Evolutionary conservation across 2,329 filamentous ascomycete species (phyloP).

Genomic region (Scytalidium lignicola): DNA sequence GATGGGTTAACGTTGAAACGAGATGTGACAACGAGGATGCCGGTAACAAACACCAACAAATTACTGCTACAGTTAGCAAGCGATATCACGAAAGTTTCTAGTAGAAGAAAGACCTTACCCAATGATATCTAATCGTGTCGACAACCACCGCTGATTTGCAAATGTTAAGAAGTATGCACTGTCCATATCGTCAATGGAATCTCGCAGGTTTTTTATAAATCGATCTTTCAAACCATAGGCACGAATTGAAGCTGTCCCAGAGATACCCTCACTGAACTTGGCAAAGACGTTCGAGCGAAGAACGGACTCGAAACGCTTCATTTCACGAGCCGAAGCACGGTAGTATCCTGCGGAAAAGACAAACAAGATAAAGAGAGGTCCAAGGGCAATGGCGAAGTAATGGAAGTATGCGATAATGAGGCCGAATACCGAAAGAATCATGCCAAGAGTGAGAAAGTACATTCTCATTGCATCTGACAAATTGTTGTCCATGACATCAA

Average conservation of each 20-base stretch:
- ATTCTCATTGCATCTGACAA: slow-evolving; percentile 86
- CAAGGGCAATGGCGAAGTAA: slow-evolving; percentile 64
- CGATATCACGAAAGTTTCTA: neutral
- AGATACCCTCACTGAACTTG: slow-evolving; percentile 84
- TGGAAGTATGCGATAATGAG: slow-evolving; percentile 95
- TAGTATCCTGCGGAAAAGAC: slow-evolving; percentile 83
- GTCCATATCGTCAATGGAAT: slow-evolving; percentile 85
- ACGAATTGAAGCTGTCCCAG: slow-evolving; percentile 76
- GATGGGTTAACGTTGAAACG: slow-evolving; percentile 81
- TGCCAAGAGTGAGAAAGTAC: slow-evolving; percentile 80
- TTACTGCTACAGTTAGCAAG: slow-evolving; percentile 34
- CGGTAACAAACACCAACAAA: slow-evolving; percentile 77
- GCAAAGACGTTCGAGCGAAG: slow-evolving; percentile 85
- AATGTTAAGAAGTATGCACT: slow-evolving; percentile 93
- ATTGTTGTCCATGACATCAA: slow-evolving; percentile 95
- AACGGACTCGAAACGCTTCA: slow-evolving; percentile 90
- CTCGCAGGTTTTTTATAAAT: slow-evolving; percentile 66
- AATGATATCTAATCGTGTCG: slow-evolving; percentile 76
- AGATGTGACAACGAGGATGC: slow-evolving; percentile 87
- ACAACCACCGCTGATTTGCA: slow-evolving; percentile 91
- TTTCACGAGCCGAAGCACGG: slow-evolving; percentile 81
- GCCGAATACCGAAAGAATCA: slow-evolving; percentile 78
- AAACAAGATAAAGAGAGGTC: slow-evolving; percentile 70
- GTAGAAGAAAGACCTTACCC: slow-evolving; percentile 35
- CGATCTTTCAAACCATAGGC: slow-evolving; percentile 79